Conservation (phyloP, 805 yeast species). For the Kodamaea leandrae region DNA sequence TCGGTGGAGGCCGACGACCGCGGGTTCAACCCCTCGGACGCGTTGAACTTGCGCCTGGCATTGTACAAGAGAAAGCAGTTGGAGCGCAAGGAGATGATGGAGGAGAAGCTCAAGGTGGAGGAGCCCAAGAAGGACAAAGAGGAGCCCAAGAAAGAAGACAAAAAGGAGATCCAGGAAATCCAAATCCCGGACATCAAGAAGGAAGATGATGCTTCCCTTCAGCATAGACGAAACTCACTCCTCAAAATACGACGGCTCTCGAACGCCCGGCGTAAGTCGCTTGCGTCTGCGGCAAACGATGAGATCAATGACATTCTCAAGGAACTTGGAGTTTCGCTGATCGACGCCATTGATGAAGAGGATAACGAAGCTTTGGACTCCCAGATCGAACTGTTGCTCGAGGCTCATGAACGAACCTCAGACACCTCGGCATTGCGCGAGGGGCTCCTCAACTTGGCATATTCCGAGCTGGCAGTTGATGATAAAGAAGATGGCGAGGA, state of each 20-base stretch:
- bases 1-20: slow-evolving; percentile 45
- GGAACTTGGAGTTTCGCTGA: slow-evolving; percentile 34
- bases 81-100: neutral
- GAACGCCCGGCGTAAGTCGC: slow-evolving; percentile 36
- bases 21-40: slow-evolving; percentile 60
- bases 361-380: slow-evolving; percentile 29
- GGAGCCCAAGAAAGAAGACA: neutral
- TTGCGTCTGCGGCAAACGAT: slow-evolving; percentile 38
- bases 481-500: slow-evolving; percentile 27
- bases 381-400: slow-evolving; percentile 31
- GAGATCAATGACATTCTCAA: slow-evolving; percentile 37
- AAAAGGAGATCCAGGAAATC: slow-evolving; percentile 3
- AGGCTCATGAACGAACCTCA: slow-evolving; percentile 19
- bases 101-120: slow-evolving; percentile 3
- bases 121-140: slow-evolving; percentile 1
- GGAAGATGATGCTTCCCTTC: slow-evolving; percentile 3
- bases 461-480: slow-evolving; percentile 8
- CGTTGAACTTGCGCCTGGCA: slow-evolving; percentile 52
- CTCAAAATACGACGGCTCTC: slow-evolving; percentile 31
- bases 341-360: slow-evolving; percentile 30
- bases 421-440: slow-evolving; percentile 14
- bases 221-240: slow-evolving; percentile 13
- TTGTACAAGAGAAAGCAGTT: slow-evolving; percentile 31
- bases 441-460: slow-evolving; percentile 16
- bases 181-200: neutral